Evolutionary conservation across 176 grass and related monocot genomes (phyloP).

Genomic region (Chrysopogon serrulatus): DNA sequence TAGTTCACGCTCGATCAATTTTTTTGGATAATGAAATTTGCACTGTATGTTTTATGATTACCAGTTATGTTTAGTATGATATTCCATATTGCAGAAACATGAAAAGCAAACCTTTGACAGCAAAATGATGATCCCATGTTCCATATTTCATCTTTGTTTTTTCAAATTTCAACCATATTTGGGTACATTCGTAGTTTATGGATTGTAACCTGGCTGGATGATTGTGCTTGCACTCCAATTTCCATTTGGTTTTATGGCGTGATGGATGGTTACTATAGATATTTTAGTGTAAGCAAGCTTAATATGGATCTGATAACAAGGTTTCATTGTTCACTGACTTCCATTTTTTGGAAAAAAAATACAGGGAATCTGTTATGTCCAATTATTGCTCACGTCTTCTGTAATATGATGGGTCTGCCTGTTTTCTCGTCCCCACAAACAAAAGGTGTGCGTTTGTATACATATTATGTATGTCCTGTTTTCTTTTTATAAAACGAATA

Average conservation of each 20-base stretch:
- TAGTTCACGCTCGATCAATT: background rate
- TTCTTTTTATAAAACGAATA: background rate
- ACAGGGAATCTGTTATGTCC: constrained; percentile 67
- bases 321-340: constrained; percentile 15
- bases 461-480: constrained; percentile 15
- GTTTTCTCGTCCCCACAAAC: constrained; percentile 38
- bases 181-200: background rate
- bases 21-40: constrained; percentile 6
- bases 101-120: background rate
- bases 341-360: background rate
- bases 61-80: background rate
- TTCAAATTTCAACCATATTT: background rate
- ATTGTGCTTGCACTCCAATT: background rate
- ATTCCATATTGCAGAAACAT: background rate
- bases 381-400: constrained; percentile 81
- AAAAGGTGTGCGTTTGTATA: constrained; percentile 41
- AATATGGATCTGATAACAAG: background rate
- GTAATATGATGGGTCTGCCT: constrained; percentile 91
- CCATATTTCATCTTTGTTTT: background rate
- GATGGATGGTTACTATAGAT: background rate
- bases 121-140: background rate
- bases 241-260: background rate
- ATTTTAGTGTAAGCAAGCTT: constrained; percentile 4
- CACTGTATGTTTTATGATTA: background rate
- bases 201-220: background rate